Evolutionary conservation across 1,284 basidiomycete species (phyloP).

Genomic region (Salmacisia buchloeana): DNA sequence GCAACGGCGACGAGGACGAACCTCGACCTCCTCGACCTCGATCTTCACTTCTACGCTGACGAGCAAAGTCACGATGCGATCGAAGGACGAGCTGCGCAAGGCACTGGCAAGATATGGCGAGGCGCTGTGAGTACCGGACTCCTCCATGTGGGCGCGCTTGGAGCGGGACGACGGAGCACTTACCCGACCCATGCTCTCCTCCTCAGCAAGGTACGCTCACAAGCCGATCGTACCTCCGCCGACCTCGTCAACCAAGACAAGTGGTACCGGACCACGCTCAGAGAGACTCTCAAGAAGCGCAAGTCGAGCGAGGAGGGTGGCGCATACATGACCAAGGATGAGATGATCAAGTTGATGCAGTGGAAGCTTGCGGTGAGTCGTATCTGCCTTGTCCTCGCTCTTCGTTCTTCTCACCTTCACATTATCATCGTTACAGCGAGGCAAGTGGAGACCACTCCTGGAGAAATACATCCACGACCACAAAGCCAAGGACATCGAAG

Average conservation of each 20-base stretch:
- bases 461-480: neutral
- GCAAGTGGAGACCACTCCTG: neutral
- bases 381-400: slow-evolving; percentile 13
- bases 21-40: no score
- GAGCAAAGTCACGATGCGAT: neutral
- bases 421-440: neutral
- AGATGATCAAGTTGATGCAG: slow-evolving; percentile 15
- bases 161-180: neutral
- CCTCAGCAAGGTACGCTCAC: neutral
- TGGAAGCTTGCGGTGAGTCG: slow-evolving; percentile 25
- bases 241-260: neutral
- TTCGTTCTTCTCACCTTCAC: slow-evolving; percentile 14
- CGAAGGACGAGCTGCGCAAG: neutral
- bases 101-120: neutral
- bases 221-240: neutral
- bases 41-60: no score
- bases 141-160: neutral
- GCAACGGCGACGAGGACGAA: no score
- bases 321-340: slow-evolving; percentile 8
- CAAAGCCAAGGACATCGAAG: neutral
- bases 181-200: neutral
- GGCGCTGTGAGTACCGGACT: neutral
- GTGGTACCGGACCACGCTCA: slow-evolving; percentile 4
- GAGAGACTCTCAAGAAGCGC: neutral
- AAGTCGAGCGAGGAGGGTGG: neutral